These are phyloP conservation scores for Claviceps purpurea DNA, from an alignment of 2,329 filamentous ascomycete genomes.

Conservation along the genomic window DNA sequence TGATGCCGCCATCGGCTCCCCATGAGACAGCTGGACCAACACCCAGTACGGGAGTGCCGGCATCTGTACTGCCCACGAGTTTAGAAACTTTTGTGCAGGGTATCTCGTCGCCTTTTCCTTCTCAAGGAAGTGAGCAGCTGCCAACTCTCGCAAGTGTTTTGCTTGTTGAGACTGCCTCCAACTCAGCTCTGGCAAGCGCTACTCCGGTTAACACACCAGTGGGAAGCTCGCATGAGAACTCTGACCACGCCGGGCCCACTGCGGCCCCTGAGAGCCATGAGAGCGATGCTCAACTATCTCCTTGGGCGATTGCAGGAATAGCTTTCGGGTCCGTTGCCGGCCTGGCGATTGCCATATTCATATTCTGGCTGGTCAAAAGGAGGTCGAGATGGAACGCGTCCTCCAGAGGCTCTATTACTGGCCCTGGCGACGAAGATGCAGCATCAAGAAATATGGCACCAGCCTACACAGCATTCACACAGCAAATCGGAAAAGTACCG, in stretches of 20 bases:
- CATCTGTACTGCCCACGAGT: not conserved
- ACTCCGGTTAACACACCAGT: not conserved
- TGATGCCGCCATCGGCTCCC: not conserved
- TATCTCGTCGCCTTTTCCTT: not conserved
- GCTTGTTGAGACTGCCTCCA: not conserved
- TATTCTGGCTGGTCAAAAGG: conserved; percentile 37
- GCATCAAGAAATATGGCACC: conserved; percentile 10
- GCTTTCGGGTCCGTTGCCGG: conserved; percentile 34
- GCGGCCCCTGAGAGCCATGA: not conserved
- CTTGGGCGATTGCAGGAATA: conserved; percentile 33
- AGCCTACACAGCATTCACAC: not conserved
- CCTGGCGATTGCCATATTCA: conserved; percentile 28
- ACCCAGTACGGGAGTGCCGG: not conserved
- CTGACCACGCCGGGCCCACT: not conserved
- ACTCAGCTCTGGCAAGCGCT: not conserved
- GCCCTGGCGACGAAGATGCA: conserved; percentile 13
- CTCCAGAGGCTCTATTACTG: conserved; percentile 9
- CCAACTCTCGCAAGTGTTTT: not conserved
- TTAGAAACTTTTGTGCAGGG: not conserved
- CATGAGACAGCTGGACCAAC: not conserved
- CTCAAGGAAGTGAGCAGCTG: not conserved
- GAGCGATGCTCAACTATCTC: conserved; percentile 5
- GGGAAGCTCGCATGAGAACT: not conserved
- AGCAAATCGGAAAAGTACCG: not conserved
- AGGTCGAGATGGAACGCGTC: conserved; percentile 13